phyloP scores from a whole-genome alignment of 2,329 filamentous ascomycete species.

The Hortaea werneckii region DNA sequence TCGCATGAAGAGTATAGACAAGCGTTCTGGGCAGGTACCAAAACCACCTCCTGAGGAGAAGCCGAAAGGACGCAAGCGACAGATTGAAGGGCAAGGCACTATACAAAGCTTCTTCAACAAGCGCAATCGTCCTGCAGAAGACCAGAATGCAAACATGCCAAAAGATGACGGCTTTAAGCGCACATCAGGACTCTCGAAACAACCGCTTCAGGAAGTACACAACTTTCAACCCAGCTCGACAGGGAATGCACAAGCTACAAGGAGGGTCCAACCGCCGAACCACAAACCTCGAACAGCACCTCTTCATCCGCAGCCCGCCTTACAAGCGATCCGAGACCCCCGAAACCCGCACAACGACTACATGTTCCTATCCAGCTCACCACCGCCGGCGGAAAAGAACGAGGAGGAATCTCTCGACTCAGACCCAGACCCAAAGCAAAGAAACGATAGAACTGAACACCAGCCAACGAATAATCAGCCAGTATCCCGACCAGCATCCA shows the following conservation, averaged over 20 bases:
- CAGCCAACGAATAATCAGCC: conserved; percentile 10
- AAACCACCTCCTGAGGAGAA: conserved; percentile 8
- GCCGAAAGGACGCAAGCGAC: conserved; percentile 28
- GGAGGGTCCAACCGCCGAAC: neutral
- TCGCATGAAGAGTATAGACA: conserved; percentile 18
- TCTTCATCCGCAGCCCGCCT: conserved; percentile 17
- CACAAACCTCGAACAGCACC: neutral
- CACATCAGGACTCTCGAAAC: neutral
- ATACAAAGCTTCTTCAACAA: conserved; percentile 44
- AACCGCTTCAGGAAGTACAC: neutral
- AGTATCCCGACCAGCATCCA: conserved; percentile 25
- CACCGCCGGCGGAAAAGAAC: conserved; percentile 23
- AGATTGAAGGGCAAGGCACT: conserved; percentile 39
- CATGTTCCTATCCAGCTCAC: conserved; percentile 35
- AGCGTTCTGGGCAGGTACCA: conserved; percentile 13
- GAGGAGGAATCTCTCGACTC: conserved; percentile 1
- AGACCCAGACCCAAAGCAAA: neutral
- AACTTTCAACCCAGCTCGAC: neutral
- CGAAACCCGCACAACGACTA: conserved; percentile 33
- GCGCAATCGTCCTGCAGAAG: conserved; percentile 3
- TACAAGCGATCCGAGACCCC: conserved; percentile 10
- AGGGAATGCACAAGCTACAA: neutral
- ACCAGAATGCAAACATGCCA: neutral
- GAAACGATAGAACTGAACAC: neutral
- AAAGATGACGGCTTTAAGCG: neutral